Conservation (phyloP, 768 basidiomycete species). For the Chlorophyllum brunneum region DNA sequence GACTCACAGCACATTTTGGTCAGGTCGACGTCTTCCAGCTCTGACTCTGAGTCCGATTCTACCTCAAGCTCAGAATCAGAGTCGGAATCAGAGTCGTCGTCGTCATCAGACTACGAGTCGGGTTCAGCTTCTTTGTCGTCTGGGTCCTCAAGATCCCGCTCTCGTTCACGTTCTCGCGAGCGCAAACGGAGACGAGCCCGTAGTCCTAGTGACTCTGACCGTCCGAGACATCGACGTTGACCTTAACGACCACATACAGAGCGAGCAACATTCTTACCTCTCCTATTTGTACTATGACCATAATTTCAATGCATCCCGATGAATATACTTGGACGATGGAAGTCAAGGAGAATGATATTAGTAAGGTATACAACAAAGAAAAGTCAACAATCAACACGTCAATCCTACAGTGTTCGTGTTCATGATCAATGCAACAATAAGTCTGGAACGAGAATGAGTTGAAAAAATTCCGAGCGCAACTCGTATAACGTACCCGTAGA, state of each 20-base stretch:
- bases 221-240: constrained; percentile 4
- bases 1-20: constrained; percentile 2
- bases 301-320: not conserved
- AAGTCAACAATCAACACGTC: constrained; percentile 7
- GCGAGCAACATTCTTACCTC: not conserved
- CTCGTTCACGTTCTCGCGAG: constrained; percentile 12
- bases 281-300: not conserved
- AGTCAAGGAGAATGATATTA: not conserved
- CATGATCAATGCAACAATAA: constrained; percentile 90
- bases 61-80: constrained; percentile 39
- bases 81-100: constrained; percentile 38
- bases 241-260: not conserved
- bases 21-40: constrained; percentile 26
- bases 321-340: not conserved
- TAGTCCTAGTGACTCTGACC: constrained; percentile 2
- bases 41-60: constrained; percentile 36
- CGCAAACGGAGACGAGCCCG: constrained; percentile 17
- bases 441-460: constrained; percentile 30
- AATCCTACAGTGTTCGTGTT: constrained; percentile 50
- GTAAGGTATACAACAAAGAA: constrained; percentile 2
- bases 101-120: constrained; percentile 43
- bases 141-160: constrained; percentile 22
- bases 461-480: not conserved
- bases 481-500: constrained; percentile 63
- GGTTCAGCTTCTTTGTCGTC: constrained; percentile 33